Conservation (phyloP, 495 filamentous ascomycete genomes). For the Astrothelium subdiscretum region DNA sequence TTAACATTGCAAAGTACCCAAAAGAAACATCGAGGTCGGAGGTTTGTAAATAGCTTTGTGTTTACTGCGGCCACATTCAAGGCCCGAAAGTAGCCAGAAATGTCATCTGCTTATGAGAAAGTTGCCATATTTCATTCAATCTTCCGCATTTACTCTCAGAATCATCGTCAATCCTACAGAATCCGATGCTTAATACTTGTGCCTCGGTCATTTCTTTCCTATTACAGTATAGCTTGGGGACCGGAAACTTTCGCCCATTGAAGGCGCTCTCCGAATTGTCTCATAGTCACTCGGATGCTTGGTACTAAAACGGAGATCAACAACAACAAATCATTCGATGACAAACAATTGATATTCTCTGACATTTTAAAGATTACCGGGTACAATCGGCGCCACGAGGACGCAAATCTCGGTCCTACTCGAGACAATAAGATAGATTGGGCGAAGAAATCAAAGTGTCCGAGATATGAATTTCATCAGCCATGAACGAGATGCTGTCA, state of each 20-base stretch:
- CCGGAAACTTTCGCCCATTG: not conserved
- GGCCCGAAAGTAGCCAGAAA: not conserved
- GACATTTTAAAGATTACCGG: not conserved
- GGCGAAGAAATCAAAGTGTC: not conserved
- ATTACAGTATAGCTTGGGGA: not conserved
- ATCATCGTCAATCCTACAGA: not conserved
- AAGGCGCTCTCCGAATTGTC: not conserved
- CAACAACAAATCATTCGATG: not conserved
- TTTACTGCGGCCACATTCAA: not conserved
- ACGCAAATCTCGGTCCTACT: not conserved
- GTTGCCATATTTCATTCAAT: not conserved
- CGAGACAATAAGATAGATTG: not conserved
- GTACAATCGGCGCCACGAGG: not conserved
- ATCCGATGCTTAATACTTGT: not conserved
- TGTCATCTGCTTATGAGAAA: not conserved
- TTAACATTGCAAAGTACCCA: not conserved
- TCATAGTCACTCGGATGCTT: too few relatives aligned
- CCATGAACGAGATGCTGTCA: not conserved
- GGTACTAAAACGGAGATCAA: too few relatives aligned
- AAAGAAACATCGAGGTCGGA: not conserved
- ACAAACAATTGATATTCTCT: not conserved
- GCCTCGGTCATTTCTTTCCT: not conserved
- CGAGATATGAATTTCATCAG: not conserved
- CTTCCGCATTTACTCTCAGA: not conserved
- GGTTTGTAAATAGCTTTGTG: not conserved